Evolutionary conservation across 2,329 filamentous ascomycete genomes (phyloP), one percentile per base, ranked within the genome.

Genomic region (Metarhizium album): DNA sequence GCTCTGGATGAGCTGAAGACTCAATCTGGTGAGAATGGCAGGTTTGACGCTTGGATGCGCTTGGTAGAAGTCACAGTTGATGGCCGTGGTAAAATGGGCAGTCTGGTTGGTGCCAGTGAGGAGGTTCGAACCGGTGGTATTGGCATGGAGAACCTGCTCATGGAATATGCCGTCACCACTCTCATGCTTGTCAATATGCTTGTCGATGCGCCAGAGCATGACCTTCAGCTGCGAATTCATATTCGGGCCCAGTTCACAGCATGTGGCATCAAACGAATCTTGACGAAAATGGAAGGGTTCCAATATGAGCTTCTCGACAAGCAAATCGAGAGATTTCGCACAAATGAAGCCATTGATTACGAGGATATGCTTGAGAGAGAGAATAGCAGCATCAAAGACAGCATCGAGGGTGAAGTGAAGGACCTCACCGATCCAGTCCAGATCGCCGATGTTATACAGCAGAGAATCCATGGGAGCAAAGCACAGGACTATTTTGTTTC

Each of bases 261-360:
- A 66, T 95, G 90, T 68, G 93, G 93, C 52, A 89, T 97, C 76
- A 94, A 90, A 74, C 84, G 93, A 52, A 87, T 97, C 60, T 73
- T 97, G 69, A 85, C 78, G 58, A 98, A 97, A 78, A 97, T 97
- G 93, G 90, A 95, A 68, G 87, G 82, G 42, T 97, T 98, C 73
- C 90, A 97, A 68, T 98, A 97, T 71, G 93, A 98, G 60, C 81
- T 94, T 60, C 93, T 98, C 59, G 91, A 97, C 76, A 97, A 96
- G 76, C 93, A 98, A 72, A 86, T 97, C 62, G 91, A 96, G 66
- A 83, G 84, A 49, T 98, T 93, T 74, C 83, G 88, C 52, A 84
- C 86, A 55, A 96, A 97, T 64, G 91, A 97, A 69, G 90, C 89
- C 50, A 95, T 97, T 66, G 93, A 98, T 72, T 97, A 97, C 65